phyloP scores from a whole-genome alignment of 257 asterid genomes.

The Craterostigma plantagineum region DNA sequence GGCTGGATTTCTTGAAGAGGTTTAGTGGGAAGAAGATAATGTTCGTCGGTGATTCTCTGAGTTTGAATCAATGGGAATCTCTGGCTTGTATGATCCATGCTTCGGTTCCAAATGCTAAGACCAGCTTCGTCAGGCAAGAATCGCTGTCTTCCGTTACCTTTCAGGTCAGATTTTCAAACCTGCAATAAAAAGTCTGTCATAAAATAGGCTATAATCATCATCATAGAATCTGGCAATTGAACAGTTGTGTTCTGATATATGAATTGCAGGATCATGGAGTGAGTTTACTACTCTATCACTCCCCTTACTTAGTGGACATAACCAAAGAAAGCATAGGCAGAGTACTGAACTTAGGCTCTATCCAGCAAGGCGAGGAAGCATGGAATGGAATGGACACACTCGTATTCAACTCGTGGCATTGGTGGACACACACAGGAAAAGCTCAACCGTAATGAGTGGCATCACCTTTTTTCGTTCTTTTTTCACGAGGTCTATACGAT shows the following conservation, averaged over 20 bases:
- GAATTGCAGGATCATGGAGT: constrained; percentile 52
- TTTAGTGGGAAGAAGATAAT: constrained; percentile 36
- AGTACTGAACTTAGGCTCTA: constrained; percentile 39
- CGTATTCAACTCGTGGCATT: constrained; percentile 65
- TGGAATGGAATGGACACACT: constrained; percentile 79
- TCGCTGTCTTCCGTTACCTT: constrained; percentile 14
- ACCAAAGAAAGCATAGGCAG: constrained; percentile 34
- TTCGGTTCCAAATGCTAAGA: constrained; percentile 24
- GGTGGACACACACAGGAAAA: constrained; percentile 77
- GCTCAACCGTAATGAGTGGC: constrained; percentile 46
- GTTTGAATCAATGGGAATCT: constrained; percentile 77
- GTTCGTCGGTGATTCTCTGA: constrained; percentile 18
- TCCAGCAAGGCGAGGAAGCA: constrained; percentile 48
- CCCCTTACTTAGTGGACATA: constrained; percentile 56
- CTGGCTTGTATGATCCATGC: constrained; percentile 65
- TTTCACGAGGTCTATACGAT: too few relatives aligned
- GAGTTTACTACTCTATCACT: constrained; percentile 27
- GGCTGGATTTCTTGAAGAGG: constrained; percentile 35
- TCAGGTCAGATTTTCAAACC: too few relatives aligned
- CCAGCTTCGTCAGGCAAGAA: constrained; percentile 20
- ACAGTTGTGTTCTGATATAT: too few relatives aligned
- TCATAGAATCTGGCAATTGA: neutral
- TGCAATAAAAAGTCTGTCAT: too few relatives aligned
- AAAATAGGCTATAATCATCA: too few relatives aligned
- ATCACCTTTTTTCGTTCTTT: too few relatives aligned